Evolutionary conservation across 1,139 yeast species (phyloP), one percentile per base, ranked within the genome.

Genomic region (Trichomonascaceae sp.): DNA sequence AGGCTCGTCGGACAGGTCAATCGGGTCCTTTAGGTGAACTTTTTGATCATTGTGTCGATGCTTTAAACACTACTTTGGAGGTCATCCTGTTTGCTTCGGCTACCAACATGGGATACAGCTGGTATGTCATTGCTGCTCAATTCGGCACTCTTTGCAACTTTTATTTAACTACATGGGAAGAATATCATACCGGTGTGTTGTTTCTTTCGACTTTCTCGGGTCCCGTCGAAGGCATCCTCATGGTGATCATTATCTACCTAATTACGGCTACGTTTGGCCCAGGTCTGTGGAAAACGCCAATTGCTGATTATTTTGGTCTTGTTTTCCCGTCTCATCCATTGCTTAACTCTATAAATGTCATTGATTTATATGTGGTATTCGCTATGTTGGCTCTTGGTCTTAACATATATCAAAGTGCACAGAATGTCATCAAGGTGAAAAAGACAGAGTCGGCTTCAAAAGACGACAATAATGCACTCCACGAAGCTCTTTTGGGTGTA

Each of bases 91-190:
- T 87, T 69, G 84, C 83, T 3, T 82, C 95, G 1, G 89, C 82
- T 9, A 76, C 84, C 45, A 85, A 85, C 56, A 74, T 86, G 70
- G 95, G 96, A 0, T 84, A 81, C 64, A 81, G 86, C 6, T 79
- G 83, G 73, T 65, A 80, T 58, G 74, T 87, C 47, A 66, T 88
- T 57, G 60, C 83, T 53, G 72, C 88, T 12, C 96, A 89, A 68
- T 87, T 89, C 70, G 85, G 86, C 8, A 75, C 91, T 7, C 78
- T 89, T 51, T 79, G 65, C 61, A 91, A 91, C 71, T 91, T 91
- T 67, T 91, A 90, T 67, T 71, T 88, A 55, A 85, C 95, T 49
- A 91, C 98, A 0, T 91, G 98, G 98, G 98, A 91, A 72, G 97
- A 90, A 67, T 91, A 81, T 68, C 95, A 90, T 65, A 91, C 98